A percentile compares a stretch with the other conserved stretches of the same genome.
These are phyloP conservation scores for Xylariaceae sp. DNA, from an alignment of 2,329 filamentous ascomycete species.

Conservation along the genomic window DNA sequence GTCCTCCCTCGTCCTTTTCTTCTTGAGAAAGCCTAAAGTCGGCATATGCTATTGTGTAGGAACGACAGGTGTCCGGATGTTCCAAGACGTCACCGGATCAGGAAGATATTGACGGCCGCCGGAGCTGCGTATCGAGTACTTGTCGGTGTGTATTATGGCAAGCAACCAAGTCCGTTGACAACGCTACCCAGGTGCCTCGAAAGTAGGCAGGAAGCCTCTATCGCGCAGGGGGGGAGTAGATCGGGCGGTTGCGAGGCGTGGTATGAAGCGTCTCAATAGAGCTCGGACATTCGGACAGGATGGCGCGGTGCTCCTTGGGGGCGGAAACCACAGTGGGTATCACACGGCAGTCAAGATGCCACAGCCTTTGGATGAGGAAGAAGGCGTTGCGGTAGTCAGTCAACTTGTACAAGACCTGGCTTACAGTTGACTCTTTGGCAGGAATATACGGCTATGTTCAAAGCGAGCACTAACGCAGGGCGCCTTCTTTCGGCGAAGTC, in stretches of 20 bases:
- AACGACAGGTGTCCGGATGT: conserved; percentile 25
- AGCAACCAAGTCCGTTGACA: neutral
- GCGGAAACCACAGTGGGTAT: neutral
- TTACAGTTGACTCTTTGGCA: conserved; percentile 10
- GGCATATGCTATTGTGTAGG: conserved; percentile 60
- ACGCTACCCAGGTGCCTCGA: neutral
- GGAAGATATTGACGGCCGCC: conserved; percentile 1
- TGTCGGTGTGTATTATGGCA: conserved; percentile 9
- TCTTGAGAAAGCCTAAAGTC: conserved; percentile 93
- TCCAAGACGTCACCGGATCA: conserved; percentile 15
- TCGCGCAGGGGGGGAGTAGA: conserved; percentile 3
- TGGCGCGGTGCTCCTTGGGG: conserved; percentile 6
- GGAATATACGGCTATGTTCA: conserved; percentile 8
- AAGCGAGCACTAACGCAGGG: conserved; percentile 7
- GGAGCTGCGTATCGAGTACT: conserved; percentile 9
- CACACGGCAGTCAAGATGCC: conserved; percentile 6
- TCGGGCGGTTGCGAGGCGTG: conserved; percentile 7
- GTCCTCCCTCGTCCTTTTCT: conserved; percentile 95
- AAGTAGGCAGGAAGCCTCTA: neutral
- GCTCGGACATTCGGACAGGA: conserved; percentile 9
- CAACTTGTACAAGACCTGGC: conserved; percentile 4
- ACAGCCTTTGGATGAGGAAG: neutral
- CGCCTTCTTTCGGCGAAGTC: conserved; percentile 12
- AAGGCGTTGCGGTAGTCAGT: conserved; percentile 3
- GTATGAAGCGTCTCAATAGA: conserved; percentile 1